phyloP scores from a whole-genome alignment of 768 basidiomycete species.

The Mycena indigotica region DNA sequence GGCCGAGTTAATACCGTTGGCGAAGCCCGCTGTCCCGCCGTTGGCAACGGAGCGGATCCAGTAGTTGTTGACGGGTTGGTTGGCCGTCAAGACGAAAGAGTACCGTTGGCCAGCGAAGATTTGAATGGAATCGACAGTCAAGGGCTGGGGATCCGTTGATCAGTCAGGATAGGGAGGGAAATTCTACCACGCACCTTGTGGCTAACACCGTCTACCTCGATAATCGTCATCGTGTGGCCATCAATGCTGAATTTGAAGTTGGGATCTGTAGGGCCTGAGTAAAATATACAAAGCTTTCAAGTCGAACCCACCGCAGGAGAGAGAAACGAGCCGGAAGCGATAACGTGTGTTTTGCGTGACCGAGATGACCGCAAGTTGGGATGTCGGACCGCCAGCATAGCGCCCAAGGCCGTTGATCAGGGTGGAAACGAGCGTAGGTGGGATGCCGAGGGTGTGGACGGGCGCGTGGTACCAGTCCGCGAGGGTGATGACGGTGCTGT shows the following conservation, averaged over 20 bases:
- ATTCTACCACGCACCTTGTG: too few species aligned
- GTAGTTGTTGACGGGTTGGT: slow-evolving; percentile 44
- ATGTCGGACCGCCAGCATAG: not conserved
- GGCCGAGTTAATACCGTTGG: not conserved
- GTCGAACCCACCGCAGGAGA: slow-evolving; percentile 38
- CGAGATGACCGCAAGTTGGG: slow-evolving; percentile 28
- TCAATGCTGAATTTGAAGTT: slow-evolving; percentile 42
- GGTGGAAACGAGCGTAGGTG: not conserved
- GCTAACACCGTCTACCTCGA: slow-evolving; percentile 25
- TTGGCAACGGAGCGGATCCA: slow-evolving; percentile 35
- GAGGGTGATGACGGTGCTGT: slow-evolving; percentile 36
- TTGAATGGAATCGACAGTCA: slow-evolving; percentile 42
- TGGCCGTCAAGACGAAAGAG: slow-evolving; percentile 25
- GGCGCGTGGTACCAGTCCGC: slow-evolving; percentile 31
- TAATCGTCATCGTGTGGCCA: slow-evolving; percentile 39
- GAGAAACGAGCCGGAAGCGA: slow-evolving; percentile 51
- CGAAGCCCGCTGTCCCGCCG: not conserved
- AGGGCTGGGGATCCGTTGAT: slow-evolving; percentile 26
- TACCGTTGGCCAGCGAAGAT: slow-evolving; percentile 35
- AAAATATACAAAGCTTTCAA: not conserved
- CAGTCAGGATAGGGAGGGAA: too few species aligned
- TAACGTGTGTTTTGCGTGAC: slow-evolving; percentile 37
- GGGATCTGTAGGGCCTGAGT: slow-evolving; percentile 22
- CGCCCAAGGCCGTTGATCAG: slow-evolving; percentile 1
- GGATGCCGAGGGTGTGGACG: not conserved